These are phyloP conservation scores for Biscogniauxia sp. DNA, from an alignment of 2,329 filamentous ascomycete genomes.

Conservation along the genomic window DNA sequence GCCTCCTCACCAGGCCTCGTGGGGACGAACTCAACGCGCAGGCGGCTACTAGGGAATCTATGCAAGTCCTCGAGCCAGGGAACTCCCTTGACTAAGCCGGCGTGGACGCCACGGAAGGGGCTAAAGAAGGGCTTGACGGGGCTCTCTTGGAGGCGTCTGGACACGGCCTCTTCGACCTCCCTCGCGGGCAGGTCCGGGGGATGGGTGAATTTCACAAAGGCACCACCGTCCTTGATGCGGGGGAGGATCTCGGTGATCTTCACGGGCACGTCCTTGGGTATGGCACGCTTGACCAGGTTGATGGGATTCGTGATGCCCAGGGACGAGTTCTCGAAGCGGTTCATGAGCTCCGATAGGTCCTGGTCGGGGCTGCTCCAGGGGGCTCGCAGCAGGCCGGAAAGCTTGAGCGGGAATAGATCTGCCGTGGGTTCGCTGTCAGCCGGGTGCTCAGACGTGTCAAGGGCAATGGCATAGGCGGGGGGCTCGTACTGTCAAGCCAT, in stretches of 20 bases:
- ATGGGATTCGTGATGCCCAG: slow-evolving; percentile 52
- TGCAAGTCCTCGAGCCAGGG: slow-evolving; percentile 95
- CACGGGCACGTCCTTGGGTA: slow-evolving; percentile 61
- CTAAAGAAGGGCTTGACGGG: slow-evolving; percentile 89
- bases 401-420: slow-evolving; percentile 82
- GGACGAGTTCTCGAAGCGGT: slow-evolving; percentile 50
- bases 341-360: slow-evolving; percentile 50
- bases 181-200: slow-evolving; percentile 41
- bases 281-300: slow-evolving; percentile 56
- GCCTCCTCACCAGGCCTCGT: slow-evolving; percentile 67
- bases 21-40: slow-evolving; percentile 84
- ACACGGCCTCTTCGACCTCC: slow-evolving; percentile 60
- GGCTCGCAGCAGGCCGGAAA: slow-evolving; percentile 49
- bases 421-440: neutral
- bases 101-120: slow-evolving; percentile 69
- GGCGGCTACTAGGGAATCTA: slow-evolving; percentile 69
- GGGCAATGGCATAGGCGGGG: slow-evolving; percentile 3
- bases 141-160: slow-evolving; percentile 62
- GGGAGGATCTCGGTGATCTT: slow-evolving; percentile 80
- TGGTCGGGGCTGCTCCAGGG: slow-evolving; percentile 46
- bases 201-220: slow-evolving; percentile 65
- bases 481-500: slow-evolving; percentile 79
- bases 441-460: neutral
- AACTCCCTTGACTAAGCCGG: slow-evolving; percentile 72
- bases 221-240: slow-evolving; percentile 85